Conservation (phyloP, 2,329 filamentous ascomycete genomes). For the Lachnellula occidentalis region DNA sequence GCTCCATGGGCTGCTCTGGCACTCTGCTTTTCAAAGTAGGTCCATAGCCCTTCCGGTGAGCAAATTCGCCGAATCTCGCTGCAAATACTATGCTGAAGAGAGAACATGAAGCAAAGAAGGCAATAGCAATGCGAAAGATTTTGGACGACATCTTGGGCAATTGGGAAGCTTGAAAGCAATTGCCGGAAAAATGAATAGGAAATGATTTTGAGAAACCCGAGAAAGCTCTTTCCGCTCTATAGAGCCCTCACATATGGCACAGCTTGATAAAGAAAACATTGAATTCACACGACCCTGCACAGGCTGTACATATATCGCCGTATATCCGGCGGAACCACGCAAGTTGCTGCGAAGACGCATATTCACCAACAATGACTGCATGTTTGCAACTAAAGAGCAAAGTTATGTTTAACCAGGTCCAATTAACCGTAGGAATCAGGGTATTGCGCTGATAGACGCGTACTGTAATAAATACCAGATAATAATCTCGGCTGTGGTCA, state of each 20-base stretch:
- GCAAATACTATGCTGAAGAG: background rate
- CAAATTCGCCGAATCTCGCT: constrained; percentile 5
- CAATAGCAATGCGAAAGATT: background rate
- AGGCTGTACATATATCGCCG: background rate
- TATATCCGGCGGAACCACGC: background rate
- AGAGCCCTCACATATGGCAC: background rate
- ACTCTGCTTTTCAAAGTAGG: constrained; percentile 1
- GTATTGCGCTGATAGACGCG: background rate
- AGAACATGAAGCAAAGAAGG: background rate
- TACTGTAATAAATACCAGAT: background rate
- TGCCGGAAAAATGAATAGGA: background rate
- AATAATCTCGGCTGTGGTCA: background rate
- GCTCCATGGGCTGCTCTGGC: background rate
- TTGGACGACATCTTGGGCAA: background rate
- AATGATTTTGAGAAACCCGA: background rate
- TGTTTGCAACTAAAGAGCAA: background rate
- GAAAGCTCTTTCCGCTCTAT: background rate
- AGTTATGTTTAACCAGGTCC: background rate
- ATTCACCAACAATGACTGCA: background rate
- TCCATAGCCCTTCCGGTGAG: constrained; percentile 3
- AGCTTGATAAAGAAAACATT: background rate
- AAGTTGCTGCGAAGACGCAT: background rate
- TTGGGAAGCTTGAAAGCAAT: background rate
- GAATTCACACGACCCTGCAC: background rate
- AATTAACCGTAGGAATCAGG: background rate